phyloP scores from a whole-genome alignment of 2,329 filamentous ascomycete species.

The Geosmithia morbida region DNA sequence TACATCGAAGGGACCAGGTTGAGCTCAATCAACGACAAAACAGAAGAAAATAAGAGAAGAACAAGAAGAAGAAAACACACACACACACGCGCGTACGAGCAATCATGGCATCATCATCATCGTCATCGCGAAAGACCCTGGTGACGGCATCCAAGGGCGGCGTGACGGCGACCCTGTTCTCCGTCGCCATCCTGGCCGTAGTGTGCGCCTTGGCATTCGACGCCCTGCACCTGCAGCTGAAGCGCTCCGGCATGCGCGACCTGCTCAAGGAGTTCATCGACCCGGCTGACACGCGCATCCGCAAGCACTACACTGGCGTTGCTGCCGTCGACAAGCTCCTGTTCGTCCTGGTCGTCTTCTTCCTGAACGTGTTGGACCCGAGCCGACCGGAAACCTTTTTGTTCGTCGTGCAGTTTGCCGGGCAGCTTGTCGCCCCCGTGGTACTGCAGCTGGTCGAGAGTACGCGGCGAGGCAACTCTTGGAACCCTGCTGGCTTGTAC shows the following conservation, averaged over 20 bases:
- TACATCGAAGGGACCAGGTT: no score
- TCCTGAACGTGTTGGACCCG: conserved; percentile 5
- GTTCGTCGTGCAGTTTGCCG: conserved; percentile 8
- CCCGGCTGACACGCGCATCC: conserved; percentile 6
- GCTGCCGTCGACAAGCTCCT: conserved; percentile 6
- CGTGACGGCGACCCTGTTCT: conserved; percentile 1
- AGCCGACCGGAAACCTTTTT: conserved; percentile 3
- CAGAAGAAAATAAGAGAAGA: no score
- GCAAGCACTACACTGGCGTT: conserved; percentile 8
- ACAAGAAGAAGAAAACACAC: no score
- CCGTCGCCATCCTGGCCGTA: conserved; percentile 1
- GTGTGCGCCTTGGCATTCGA: not conserved
- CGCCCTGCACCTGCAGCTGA: conserved; percentile 6
- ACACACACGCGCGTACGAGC: no score
- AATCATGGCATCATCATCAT: no score
- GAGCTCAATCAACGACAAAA: no score
- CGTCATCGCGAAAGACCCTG: no score
- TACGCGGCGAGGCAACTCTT: conserved; percentile 4
- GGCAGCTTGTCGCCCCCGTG: conserved; percentile 8
- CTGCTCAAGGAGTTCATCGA: conserved; percentile 5
- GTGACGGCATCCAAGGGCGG: not conserved
- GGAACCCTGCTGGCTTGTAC: not conserved
- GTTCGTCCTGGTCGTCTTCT: conserved; percentile 8
- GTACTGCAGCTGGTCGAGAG: conserved; percentile 8
- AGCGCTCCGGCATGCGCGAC: conserved; percentile 7